phyloP scores from a whole-genome alignment of 2,329 filamentous ascomycete genomes.

The Talaromyces sp. region DNA sequence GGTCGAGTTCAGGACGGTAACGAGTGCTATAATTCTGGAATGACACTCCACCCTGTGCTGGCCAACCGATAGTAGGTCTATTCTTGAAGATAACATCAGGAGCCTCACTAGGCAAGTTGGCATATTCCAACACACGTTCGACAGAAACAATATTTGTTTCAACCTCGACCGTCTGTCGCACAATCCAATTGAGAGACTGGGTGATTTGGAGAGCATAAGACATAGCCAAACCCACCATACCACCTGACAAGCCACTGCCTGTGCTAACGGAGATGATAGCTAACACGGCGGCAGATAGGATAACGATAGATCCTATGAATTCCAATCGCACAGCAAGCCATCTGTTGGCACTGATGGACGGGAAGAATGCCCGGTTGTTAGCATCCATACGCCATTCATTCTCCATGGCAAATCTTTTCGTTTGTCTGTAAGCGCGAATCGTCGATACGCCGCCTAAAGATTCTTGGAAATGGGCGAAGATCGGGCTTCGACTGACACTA shows the following conservation, averaged over 20 bases:
- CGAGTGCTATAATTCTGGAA: conserved; percentile 94
- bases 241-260: conserved; percentile 61
- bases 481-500: conserved; percentile 90
- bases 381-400: conserved; percentile 98
- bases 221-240: conserved; percentile 88
- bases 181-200: conserved; percentile 97
- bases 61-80: conserved; percentile 86
- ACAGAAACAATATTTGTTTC: conserved; percentile 99
- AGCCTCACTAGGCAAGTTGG: conserved; percentile 83
- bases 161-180: conserved; percentile 97
- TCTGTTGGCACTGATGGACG: conserved; percentile 87
- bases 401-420: conserved; percentile 80
- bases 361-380: conserved; percentile 91
- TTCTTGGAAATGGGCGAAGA: conserved; percentile 98
- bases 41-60: conserved; percentile 77
- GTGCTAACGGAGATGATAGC: conserved; percentile 74
- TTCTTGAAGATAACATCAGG: conserved; percentile 88
- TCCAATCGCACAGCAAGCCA: conserved; percentile 95
- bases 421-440: conserved; percentile 89
- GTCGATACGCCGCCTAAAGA: conserved; percentile 90
- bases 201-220: conserved; percentile 97
- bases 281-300: conserved; percentile 79
- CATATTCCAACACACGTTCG: conserved; percentile 95
- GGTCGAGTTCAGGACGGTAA: conserved; percentile 83
- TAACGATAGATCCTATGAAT: conserved; percentile 92